Conservation (phyloP, 2,329 filamentous ascomycete species). For the Cladobotryum protrusum region DNA sequence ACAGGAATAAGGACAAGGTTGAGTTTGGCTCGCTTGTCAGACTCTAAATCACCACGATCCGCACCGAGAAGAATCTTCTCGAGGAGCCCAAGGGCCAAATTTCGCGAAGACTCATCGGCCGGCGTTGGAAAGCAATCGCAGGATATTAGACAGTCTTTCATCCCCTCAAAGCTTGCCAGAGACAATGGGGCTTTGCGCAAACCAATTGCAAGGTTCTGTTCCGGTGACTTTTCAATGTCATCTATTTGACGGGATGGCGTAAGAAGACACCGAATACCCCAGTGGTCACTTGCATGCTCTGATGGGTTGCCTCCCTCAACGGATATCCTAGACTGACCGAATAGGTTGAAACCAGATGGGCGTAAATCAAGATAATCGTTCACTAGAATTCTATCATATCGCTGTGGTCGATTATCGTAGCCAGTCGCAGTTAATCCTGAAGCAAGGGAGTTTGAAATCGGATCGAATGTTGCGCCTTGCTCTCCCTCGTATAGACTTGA, state of each 20-base stretch:
- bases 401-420: slow-evolving; percentile 50
- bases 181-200: slow-evolving; percentile 22
- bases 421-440: slow-evolving; percentile 41
- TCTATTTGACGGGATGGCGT: slow-evolving; percentile 1
- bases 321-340: slow-evolving; percentile 35
- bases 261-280: slow-evolving; percentile 46
- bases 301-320: background rate
- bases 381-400: slow-evolving; percentile 59
- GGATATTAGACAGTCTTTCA: slow-evolving; percentile 33
- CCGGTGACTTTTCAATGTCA: background rate
- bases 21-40: slow-evolving; percentile 17
- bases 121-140: slow-evolving; percentile 41
- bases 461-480: slow-evolving; percentile 60
- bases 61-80: slow-evolving; percentile 35
- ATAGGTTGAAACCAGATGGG: slow-evolving; percentile 46
- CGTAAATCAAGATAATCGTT: slow-evolving; percentile 33
- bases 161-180: slow-evolving; percentile 26
- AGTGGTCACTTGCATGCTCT: slow-evolving; percentile 49
- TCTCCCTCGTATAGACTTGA: slow-evolving; percentile 48
- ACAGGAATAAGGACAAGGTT: slow-evolving; percentile 51
- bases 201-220: slow-evolving; percentile 19
- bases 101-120: slow-evolving; percentile 36
- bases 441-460: slow-evolving; percentile 49
- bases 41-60: slow-evolving; percentile 9
- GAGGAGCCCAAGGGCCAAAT: slow-evolving; percentile 40